Evolutionary conservation across 1,284 basidiomycete species (phyloP).

Genomic region (Cutaneotrichosporon cyanovorans): DNA sequence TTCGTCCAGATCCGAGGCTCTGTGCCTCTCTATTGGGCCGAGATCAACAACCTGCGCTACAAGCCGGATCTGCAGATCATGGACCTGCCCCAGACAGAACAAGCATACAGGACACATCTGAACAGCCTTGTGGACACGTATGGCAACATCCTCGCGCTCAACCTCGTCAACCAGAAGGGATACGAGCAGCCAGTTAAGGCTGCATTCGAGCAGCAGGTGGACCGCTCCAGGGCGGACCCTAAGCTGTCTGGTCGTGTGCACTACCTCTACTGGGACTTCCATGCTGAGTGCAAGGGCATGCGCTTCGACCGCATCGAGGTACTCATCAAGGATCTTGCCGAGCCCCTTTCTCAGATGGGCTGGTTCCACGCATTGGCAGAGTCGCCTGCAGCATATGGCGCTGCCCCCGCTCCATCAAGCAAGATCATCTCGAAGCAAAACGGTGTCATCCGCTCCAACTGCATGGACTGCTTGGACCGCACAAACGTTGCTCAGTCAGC

Average conservation of each 20-base stretch:
- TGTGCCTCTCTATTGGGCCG: constrained; percentile 93
- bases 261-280: constrained; percentile 98
- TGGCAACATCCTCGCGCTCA: constrained; percentile 75
- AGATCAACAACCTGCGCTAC: constrained; percentile 92
- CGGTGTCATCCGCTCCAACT: constrained; percentile 49
- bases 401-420: constrained; percentile 8
- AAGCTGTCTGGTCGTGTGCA: constrained; percentile 51
- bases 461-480: constrained; percentile 91
- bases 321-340: constrained; percentile 68
- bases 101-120: constrained; percentile 68
- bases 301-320: constrained; percentile 86
- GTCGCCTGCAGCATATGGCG: constrained; percentile 10
- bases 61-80: constrained; percentile 96
- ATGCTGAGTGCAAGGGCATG: constrained; percentile 91
- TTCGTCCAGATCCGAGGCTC: constrained; percentile 92
- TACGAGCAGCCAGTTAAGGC: constrained; percentile 94
- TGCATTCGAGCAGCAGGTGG: constrained; percentile 74
- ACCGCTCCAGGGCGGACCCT: constrained; percentile 32
- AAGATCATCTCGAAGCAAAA: constrained; percentile 33
- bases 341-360: constrained; percentile 66
- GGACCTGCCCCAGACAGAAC: constrained; percentile 77
- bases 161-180: constrained; percentile 91
- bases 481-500: constrained; percentile 94
- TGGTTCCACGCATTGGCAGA: constrained; percentile 44
- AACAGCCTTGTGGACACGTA: constrained; percentile 68